Percentiles rank a stretch among this genome's conserved stretches.
Evolutionary conservation across 2,329 filamentous ascomycete genomes (phyloP).

Genomic region (Ceratocystis smalleyi): DNA sequence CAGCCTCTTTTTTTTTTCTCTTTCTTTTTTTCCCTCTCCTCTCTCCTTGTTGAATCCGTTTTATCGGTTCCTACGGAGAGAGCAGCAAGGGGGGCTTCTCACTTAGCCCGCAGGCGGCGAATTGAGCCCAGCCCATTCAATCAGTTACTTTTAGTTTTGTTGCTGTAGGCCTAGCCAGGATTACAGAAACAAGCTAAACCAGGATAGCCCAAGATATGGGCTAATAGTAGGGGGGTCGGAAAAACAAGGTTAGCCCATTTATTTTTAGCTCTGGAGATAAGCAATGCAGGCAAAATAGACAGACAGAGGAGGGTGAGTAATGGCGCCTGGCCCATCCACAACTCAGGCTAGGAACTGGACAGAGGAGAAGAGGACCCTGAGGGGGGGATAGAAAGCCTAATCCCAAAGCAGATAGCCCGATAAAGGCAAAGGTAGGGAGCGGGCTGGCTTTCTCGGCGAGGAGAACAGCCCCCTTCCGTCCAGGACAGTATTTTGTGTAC

Average conservation of each 20-base stretch:
- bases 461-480: no score
- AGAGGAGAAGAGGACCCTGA: not conserved
- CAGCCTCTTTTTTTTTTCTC: not conserved
- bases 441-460: not conserved
- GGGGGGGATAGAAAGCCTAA: not conserved
- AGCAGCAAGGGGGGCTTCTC: not conserved
- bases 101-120: not conserved
- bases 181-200: not conserved
- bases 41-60: not conserved
- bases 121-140: not conserved
- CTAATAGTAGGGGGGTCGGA: not conserved
- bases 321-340: not conserved
- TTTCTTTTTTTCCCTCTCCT: not conserved
- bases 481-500: no score
- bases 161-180: not conserved
- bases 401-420: not conserved
- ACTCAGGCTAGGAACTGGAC: not conserved
- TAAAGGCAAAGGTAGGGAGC: not conserved
- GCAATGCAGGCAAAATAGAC: not conserved
- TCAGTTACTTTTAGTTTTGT: not conserved
- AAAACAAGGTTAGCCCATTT: not conserved
- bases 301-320: not conserved
- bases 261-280: not conserved
- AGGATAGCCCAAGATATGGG: not conserved
- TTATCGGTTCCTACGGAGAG: conserved; percentile 1